phyloP scores from a whole-genome alignment of 2,329 filamentous ascomycete genomes.

The Pestalotiopsis sp. region DNA sequence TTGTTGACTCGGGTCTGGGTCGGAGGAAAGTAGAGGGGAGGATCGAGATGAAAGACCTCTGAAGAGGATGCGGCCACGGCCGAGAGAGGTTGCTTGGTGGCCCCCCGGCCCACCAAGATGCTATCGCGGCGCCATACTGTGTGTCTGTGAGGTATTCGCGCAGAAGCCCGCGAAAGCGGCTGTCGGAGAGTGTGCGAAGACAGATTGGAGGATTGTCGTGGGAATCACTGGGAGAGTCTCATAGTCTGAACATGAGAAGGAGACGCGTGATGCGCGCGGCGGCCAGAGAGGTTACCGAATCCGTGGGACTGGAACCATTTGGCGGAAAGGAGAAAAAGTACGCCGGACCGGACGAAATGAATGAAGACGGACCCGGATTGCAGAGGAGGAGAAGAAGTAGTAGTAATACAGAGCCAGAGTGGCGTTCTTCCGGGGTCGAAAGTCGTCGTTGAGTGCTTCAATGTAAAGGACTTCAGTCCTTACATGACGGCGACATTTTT shows the following conservation, averaged over 20 bases:
- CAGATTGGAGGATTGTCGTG: constrained; percentile 28
- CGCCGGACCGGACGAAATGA: neutral
- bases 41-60: constrained; percentile 21
- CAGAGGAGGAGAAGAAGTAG: neutral
- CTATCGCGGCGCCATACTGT: constrained; percentile 44
- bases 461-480: constrained; percentile 10
- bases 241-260: constrained; percentile 21
- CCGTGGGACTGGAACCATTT: neutral
- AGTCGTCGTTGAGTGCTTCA: neutral
- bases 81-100: constrained; percentile 26
- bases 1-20: neutral
- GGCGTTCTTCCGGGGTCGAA: neutral
- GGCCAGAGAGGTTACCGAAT: neutral
- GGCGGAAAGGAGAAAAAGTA: neutral
- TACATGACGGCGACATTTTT: constrained; percentile 26
- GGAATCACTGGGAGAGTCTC: constrained; percentile 20
- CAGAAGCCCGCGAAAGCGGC: constrained; percentile 44
- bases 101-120: constrained; percentile 36
- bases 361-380: neutral
- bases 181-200: constrained; percentile 29
- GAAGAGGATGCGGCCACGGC: constrained; percentile 22
- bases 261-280: neutral
- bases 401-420: constrained; percentile 2
- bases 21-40: constrained; percentile 18
- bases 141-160: constrained; percentile 40